Base-by-base conservation (phyloP, 2,329 filamentous ascomycete species). In the Aspergillus eucalypticola region DNA sequence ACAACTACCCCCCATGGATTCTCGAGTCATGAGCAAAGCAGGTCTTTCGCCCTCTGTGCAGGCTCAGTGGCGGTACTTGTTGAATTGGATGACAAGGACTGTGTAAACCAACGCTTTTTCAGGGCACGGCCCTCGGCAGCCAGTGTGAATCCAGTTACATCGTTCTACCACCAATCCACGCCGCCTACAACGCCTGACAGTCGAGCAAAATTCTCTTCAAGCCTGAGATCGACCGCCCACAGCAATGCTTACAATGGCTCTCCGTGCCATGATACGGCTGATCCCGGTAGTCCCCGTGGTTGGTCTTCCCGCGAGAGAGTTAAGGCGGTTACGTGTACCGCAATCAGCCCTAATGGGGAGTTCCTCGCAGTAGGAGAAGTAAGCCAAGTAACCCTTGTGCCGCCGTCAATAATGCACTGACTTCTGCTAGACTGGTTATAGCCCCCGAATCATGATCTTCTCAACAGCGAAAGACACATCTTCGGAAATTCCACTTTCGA, bases 1-100 rank as follows among this genome's bases (percentile, higher is more conserved):
- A 94, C 92, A 64, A 86, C 83, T 66, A 90, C 90, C 4, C 89
- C 92, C 42, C 93, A 90, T 72, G 92, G 91, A 64, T 96, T 99
- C 76, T 92, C 96, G 73, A 88, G 86, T 64, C 87, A 94, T 61
- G 82, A 89, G 42, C 86, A 88, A 11, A 88, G 84, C 56, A 80
- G 80, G 59, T 83, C 83, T 54, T 96, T 98, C 76, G 92, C 92
- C 58, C 95, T 96, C 74, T 93, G 92, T 64, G 94, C 95, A 8
- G 95, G 95, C 58, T 95, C 92, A 8, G 92, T 94, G 46, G 94
- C 92, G n/a, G 91, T 99, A 0, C 86, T 98, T 17, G 91, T 93
- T 7, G 88, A 90, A 67, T 82, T 97, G 55, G 86, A 91, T 64
- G 85, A 87, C 54, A 82, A 90, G 32, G 71, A 83, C 63, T 76